Percentiles rank a stretch among this genome's conserved stretches.
These are phyloP conservation scores for Termitomyces sp. DNA, from an alignment of 768 basidiomycete species.

Conservation along the genomic window DNA sequence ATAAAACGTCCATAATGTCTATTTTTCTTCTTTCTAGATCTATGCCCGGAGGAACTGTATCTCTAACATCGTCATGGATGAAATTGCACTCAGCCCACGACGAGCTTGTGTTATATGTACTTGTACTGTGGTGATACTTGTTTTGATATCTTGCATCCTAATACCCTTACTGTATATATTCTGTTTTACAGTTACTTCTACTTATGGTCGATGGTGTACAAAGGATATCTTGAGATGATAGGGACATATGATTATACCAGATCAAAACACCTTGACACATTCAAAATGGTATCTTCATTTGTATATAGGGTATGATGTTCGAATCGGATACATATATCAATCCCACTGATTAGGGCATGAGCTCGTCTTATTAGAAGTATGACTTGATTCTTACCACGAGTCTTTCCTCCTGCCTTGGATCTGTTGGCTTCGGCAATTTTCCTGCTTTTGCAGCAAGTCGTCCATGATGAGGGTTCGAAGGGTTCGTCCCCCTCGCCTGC, in stretches of 20 bases:
- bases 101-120: constrained; percentile 19
- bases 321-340: constrained; percentile 9
- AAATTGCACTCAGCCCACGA: constrained; percentile 16
- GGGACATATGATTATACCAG: not conserved
- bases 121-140: constrained; percentile 18
- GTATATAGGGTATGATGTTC: not conserved
- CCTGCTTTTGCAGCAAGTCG: constrained; percentile 41
- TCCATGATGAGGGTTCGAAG: constrained; percentile 46
- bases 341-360: constrained; percentile 20
- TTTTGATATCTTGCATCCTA: constrained; percentile 19
- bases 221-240: constrained; percentile 1
- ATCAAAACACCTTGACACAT: not conserved
- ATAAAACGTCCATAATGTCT: constrained; percentile 9
- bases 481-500: constrained; percentile 39
- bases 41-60: constrained; percentile 23
- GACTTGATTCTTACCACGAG: constrained; percentile 23
- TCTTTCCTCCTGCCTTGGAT: constrained; percentile 28
- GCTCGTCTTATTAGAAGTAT: constrained; percentile 11
- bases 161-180: constrained; percentile 19
- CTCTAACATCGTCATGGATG: constrained; percentile 19
- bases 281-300: not conserved
- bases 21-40: constrained; percentile 12
- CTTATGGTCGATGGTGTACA: not conserved
- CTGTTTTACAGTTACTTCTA: not conserved
- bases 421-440: constrained; percentile 33